phyloP scores from a whole-genome alignment of 1,139 yeast species.

The Geotrichum citri-aurantii region DNA sequence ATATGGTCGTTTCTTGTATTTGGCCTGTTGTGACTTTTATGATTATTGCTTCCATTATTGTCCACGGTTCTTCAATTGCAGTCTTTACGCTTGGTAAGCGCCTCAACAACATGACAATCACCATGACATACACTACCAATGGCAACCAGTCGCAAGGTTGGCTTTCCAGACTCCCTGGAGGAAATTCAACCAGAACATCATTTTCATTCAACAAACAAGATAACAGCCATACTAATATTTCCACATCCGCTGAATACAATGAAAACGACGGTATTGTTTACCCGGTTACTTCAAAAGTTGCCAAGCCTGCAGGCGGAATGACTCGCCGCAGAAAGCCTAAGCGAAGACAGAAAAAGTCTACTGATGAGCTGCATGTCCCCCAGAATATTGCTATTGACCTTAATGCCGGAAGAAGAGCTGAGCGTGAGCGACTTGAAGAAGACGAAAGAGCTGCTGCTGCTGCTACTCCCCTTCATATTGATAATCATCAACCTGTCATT shows the following conservation, averaged over 20 bases:
- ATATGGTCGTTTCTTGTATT: slow-evolving; percentile 62
- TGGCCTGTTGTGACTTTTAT: slow-evolving; percentile 92
- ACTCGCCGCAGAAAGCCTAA: slow-evolving; percentile 39
- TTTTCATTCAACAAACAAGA: slow-evolving; percentile 79
- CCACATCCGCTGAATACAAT: not conserved
- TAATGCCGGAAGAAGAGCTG: slow-evolving; percentile 18
- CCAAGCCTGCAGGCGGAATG: slow-evolving; percentile 80
- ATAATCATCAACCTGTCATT: not conserved
- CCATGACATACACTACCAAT: slow-evolving; percentile 74
- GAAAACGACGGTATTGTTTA: slow-evolving; percentile 31
- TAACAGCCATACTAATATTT: slow-evolving; percentile 15
- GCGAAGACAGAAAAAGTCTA: slow-evolving; percentile 21
- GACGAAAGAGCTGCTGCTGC: not conserved
- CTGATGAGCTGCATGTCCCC: slow-evolving; percentile 25
- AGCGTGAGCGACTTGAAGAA: not conserved
- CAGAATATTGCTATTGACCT: slow-evolving; percentile 31
- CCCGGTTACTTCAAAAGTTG: slow-evolving; percentile 36
- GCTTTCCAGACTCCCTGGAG: slow-evolving; percentile 80
- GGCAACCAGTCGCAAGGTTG: slow-evolving; percentile 66
- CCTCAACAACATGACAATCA: slow-evolving; percentile 84
- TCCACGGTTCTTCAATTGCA: slow-evolving; percentile 96
- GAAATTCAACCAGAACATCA: slow-evolving; percentile 66
- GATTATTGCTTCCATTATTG: slow-evolving; percentile 79
- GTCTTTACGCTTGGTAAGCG: slow-evolving; percentile 85
- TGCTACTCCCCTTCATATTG: not conserved